A percentile compares a stretch with the other conserved stretches of the same genome.
These are phyloP conservation scores for Fistulinella prunicolor DNA, from an alignment of 768 basidiomycete species.

Conservation along the genomic window DNA sequence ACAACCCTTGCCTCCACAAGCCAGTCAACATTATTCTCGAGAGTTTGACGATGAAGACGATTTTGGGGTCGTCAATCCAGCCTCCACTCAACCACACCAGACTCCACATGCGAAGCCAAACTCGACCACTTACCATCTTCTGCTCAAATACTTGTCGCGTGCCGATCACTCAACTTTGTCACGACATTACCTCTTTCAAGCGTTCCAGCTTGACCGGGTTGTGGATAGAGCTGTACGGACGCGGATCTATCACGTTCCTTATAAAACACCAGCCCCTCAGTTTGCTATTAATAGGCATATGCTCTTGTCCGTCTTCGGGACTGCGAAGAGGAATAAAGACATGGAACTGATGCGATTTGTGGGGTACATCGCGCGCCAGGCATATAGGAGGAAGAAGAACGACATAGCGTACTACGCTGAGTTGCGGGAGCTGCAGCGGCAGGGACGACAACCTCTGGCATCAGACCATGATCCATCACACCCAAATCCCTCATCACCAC, in stretches of 20 bases:
- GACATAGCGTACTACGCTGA: slow-evolving; percentile 43
- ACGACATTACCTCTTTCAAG: slow-evolving; percentile 64
- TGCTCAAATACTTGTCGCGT: slow-evolving; percentile 56
- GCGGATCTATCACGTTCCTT: slow-evolving; percentile 29
- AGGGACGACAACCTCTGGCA: slow-evolving; percentile 22
- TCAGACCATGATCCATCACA: slow-evolving; percentile 20
- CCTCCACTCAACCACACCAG: slow-evolving; percentile 32
- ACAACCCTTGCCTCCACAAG: slow-evolving; percentile 57
- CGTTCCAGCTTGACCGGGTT: slow-evolving; percentile 43
- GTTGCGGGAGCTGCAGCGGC: slow-evolving; percentile 28
- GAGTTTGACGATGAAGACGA: slow-evolving; percentile 68
- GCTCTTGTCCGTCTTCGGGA: slow-evolving; percentile 55
- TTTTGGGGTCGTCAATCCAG: slow-evolving; percentile 41
- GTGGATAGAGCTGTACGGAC: slow-evolving; percentile 34
- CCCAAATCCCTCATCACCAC: neutral
- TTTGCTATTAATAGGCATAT: slow-evolving; percentile 55
- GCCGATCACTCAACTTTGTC: slow-evolving; percentile 50
- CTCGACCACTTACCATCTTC: slow-evolving; percentile 60
- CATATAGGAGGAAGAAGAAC: slow-evolving; percentile 47
- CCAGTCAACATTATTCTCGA: slow-evolving; percentile 41
- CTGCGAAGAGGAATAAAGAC: slow-evolving; percentile 58
- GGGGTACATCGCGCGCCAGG: slow-evolving; percentile 40
- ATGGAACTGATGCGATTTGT: slow-evolving; percentile 62
- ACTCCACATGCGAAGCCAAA: slow-evolving; percentile 55
- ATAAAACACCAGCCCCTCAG: slow-evolving; percentile 44